Evolutionary conservation across 164 flowering plant species (phyloP).

Genomic region (Malania oleifera): DNA sequence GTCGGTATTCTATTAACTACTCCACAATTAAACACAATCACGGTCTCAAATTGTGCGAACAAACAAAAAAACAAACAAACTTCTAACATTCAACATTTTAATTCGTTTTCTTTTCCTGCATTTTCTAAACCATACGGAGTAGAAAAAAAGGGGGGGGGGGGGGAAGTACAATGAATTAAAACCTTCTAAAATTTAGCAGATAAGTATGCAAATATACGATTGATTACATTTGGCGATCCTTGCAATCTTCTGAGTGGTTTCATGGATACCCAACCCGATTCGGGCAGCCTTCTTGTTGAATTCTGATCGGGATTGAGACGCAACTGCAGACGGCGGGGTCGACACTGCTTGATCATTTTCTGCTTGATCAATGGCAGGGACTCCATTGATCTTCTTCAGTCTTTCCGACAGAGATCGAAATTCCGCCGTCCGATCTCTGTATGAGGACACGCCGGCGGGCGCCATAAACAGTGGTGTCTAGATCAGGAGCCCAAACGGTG

Average conservation of each 20-base stretch:
- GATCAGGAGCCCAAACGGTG: no score
- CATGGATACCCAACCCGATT: constrained; percentile 66
- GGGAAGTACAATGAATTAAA: not conserved
- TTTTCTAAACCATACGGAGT: not conserved
- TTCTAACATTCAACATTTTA: no score
- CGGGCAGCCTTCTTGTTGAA: constrained; percentile 69
- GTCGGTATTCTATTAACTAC: no score
- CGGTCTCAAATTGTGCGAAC: no score
- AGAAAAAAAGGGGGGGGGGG: no score
- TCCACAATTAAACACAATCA: no score
- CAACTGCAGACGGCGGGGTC: constrained; percentile 13
- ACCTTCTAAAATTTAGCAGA: not conserved
- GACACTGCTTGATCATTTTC: constrained; percentile 19
- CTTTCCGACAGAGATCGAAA: constrained; percentile 62
- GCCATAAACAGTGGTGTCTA: constrained; percentile 21
- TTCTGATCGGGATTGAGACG: constrained; percentile 56
- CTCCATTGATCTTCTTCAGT: constrained; percentile 50
- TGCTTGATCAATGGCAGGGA: constrained; percentile 15
- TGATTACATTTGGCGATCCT: constrained; percentile 61
- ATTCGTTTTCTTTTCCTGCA: not conserved
- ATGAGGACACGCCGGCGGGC: constrained; percentile 34
- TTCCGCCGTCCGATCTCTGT: constrained; percentile 78
- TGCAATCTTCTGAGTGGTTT: constrained; percentile 59
- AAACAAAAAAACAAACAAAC: no score
- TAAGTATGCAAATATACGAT: not conserved